Evolutionary conservation across 805 yeast species (phyloP), one percentile per base, ranked within the genome.

Genomic region (Zygoascus biomembranicola): DNA sequence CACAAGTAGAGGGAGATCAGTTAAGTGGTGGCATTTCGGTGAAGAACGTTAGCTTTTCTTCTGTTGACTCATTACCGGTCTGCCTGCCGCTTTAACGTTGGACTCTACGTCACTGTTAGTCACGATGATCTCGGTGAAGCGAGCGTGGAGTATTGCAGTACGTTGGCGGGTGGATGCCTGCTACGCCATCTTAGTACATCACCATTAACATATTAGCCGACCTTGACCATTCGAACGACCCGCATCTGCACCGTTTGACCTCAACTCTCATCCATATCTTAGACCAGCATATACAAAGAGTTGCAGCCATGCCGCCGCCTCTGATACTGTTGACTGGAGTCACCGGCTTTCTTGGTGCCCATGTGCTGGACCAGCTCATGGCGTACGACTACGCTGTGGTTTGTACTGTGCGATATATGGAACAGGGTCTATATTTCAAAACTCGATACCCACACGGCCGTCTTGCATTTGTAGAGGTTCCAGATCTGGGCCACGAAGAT

Each of bases 321-420:
- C 13, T 42, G 3, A 19, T 77, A 14, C 65, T 77, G n/a, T 66
- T 77, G 28, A 70, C 79, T 2, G 81, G 81, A 11, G 78, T 78
- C 13, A 72, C 78, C 11, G 80, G 82, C 9, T 77, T 69, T 58
- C 71, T 77, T 52, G 80, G 80, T 11, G 70, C 73, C 44, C 80
- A 77, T 59, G 66, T 74, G 46, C 61, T 72, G 43, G 63, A 70
- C 49, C 62, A 59, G 26, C 68, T 78, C 37, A 57, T 78, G 19
- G 59, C 63, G 1, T 65, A 71, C 47, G 72, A 71, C 16, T 75
- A 69, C 63, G 63, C 61, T 8, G 79, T 78, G 13, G 69, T 74
- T 32, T 79, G 78, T 8, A 69, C 78, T 20, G 78, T 75, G 14
- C 70, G 81, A 56, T 64, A 73, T 1, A 63, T 65, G 42, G 66